These are phyloP conservation scores for Podospora appendiculata DNA, from an alignment of 495 filamentous ascomycete species.

Conservation along the genomic window DNA sequence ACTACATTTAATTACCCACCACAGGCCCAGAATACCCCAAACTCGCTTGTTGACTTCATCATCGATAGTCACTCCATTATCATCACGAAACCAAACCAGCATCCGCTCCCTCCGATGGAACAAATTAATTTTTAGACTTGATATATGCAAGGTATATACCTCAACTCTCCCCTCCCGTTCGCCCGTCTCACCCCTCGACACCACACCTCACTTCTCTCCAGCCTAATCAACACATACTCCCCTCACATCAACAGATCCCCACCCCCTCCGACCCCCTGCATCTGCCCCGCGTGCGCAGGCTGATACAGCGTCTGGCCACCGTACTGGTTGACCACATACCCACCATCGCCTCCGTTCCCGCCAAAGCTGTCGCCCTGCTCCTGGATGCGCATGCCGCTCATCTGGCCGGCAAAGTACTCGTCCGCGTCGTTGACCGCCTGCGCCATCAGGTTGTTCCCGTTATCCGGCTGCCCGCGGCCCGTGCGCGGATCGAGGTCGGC, in stretches of 20 bases:
- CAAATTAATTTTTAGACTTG: no score
- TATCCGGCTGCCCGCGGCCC: constrained; percentile 7
- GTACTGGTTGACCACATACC: constrained; percentile 64
- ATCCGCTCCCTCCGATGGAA: no score
- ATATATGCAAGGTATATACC: neutral
- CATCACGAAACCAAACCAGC: no score
- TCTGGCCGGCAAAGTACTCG: constrained; percentile 73
- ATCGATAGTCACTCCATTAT: no score
- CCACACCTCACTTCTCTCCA: neutral
- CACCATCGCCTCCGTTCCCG: constrained; percentile 30
- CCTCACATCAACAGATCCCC: constrained; percentile 50
- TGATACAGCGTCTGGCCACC: constrained; percentile 53
- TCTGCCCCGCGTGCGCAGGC: constrained; percentile 39
- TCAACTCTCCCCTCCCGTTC: neutral
- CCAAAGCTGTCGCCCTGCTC: constrained; percentile 41
- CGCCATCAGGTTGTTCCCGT: constrained; percentile 28
- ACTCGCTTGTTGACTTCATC: neutral
- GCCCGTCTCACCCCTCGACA: neutral
- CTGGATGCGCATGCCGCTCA: constrained; percentile 59
- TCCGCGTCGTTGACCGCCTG: constrained; percentile 77
- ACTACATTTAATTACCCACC: no score
- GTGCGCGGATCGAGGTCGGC: constrained; percentile 25
- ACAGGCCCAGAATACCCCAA: no score
- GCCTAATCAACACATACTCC: no score
- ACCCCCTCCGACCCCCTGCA: constrained; percentile 18